Base-by-base conservation (phyloP, 2,329 filamentous ascomycete genomes). In the Nemania abortiva region DNA sequence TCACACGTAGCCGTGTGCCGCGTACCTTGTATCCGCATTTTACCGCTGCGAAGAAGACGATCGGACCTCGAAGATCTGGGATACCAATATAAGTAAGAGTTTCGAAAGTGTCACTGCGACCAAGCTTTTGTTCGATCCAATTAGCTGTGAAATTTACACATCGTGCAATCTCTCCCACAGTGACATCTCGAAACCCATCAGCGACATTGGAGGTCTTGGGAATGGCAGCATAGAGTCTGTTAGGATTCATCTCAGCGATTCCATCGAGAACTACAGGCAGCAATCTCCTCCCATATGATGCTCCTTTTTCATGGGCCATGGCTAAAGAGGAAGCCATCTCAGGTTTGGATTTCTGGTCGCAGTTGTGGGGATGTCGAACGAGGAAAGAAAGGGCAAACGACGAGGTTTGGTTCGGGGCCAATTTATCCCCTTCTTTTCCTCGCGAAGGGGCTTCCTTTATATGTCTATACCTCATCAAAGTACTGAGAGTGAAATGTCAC, bases 11-110 rank as follows among this genome's bases (percentile, higher is more conserved):
- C 2, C 24, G 24, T 27, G 24, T 27, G 24, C 53, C 39, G 53
- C 11, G 18, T 20, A 74, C 79, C 53, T 79, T 81, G 42, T 81
- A 81, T 3, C 81, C 81, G 47, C 76, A 78, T 68, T 81, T 82
- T 27, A 81, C 78, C 10, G 74, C 77, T 1, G 79, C 81, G 20
- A 79, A 66, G 11, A 81, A 72, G 1, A 77, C 68, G 20, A 79
- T 74, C n/a, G 76, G 76, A 13, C 77, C 73, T 6, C 80, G 76
- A 11, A 81, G 68, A 65, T 82, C 80, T 10, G 73, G 53, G 11
- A 74, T 34, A 52, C 73, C 74, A 20, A 78, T 65, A 47, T 77
- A 78, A 13, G 66, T 70, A 24, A 80, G 70, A 20, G 78, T 77
- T 50, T 77, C 76, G 39, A 77, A 79, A 24, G 57, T 63, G 13